Percentiles rank a stretch among this genome's conserved stretches.
These are phyloP conservation scores for Spiraea crenata DNA, from an alignment of 331 rosid species.

Conservation along the genomic window DNA sequence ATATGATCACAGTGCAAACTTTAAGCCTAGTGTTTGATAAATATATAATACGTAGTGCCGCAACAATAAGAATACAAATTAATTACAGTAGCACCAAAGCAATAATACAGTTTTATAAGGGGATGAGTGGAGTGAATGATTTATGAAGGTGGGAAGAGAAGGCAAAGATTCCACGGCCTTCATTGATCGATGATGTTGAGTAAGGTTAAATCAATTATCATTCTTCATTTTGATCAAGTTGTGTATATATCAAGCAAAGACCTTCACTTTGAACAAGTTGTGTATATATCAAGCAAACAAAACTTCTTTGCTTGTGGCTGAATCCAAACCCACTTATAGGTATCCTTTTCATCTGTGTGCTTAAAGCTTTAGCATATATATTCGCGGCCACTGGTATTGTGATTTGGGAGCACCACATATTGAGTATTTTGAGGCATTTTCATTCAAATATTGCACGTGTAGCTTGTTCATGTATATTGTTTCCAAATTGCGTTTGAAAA, in stretches of 20 bases:
- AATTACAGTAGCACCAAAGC: neutral
- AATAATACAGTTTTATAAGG: neutral
- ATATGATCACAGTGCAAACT: no score
- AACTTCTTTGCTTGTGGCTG: slow-evolving; percentile 4
- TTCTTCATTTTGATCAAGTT: slow-evolving; percentile 1
- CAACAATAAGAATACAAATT: neutral
- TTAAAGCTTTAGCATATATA: neutral
- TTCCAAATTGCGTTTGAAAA: no score
- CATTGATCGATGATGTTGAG: slow-evolving; percentile 17
- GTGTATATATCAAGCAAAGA: no score
- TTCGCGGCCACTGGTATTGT: neutral
- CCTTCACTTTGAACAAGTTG: slow-evolving; percentile 4
- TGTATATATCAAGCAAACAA: neutral
- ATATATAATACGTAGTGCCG: neutral
- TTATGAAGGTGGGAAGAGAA: slow-evolving; percentile 5
- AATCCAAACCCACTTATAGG: neutral
- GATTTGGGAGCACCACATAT: neutral
- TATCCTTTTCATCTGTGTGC: neutral
- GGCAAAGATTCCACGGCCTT: neutral
- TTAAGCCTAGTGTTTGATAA: no score
- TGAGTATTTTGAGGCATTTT: neutral
- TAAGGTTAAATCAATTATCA: slow-evolving; percentile 7
- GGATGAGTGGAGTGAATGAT: neutral
- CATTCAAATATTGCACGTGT: slow-evolving; percentile 7
- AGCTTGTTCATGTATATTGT: neutral